Conservation (phyloP, 2,329 filamentous ascomycete species). For the Calonectria hawksworthii region DNA sequence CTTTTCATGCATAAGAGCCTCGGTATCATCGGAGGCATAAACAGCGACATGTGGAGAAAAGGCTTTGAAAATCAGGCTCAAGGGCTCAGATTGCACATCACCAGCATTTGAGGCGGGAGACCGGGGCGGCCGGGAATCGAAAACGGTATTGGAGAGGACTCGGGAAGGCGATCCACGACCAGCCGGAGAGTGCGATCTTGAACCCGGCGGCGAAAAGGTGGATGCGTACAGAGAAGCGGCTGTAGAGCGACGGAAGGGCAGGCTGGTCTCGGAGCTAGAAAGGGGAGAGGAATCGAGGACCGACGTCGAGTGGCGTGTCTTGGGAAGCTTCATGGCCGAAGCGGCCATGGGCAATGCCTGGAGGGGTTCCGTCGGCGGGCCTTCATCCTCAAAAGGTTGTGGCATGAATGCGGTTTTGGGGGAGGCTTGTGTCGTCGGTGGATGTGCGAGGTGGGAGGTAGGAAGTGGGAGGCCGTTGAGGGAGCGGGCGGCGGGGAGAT, state of each 20-base stretch:
- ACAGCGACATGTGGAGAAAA: conserved; percentile 93
- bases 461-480: conserved; percentile 22
- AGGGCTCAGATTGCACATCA: conserved; percentile 66
- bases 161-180: conserved; percentile 71
- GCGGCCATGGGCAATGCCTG: conserved; percentile 78
- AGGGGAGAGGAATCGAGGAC: conserved; percentile 61
- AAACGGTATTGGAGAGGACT: conserved; percentile 70
- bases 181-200: conserved; percentile 77
- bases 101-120: conserved; percentile 60
- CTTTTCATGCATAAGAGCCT: conserved; percentile 84
- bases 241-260: conserved; percentile 68
- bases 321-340: conserved; percentile 71
- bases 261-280: conserved; percentile 65
- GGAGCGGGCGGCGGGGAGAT: conserved; percentile 29
- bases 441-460: neutral
- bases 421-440: conserved; percentile 29
- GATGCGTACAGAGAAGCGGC: conserved; percentile 75
- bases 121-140: conserved; percentile 61
- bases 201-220: conserved; percentile 76
- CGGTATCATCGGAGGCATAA: conserved; percentile 88
- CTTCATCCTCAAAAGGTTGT: conserved; percentile 73
- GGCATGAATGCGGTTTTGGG: conserved; percentile 70
- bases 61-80: conserved; percentile 81
- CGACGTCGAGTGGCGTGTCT: conserved; percentile 71
- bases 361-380: conserved; percentile 74